Evolutionary conservation across 345 rosid genomes (phyloP).

Genomic region (Angophora floribunda): DNA sequence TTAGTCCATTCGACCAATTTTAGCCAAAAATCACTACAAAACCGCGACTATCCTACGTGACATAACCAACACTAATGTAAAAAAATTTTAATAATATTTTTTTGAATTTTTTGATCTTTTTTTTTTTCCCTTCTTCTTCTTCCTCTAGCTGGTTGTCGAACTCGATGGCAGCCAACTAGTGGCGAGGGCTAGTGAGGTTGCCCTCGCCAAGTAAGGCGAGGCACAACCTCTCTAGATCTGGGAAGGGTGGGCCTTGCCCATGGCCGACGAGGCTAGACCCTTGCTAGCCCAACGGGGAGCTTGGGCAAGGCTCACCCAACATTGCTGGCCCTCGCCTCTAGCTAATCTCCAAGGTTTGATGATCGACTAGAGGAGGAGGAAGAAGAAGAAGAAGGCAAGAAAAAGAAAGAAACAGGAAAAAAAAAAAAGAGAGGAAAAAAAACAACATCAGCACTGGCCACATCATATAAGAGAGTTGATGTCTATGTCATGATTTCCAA

Average conservation of each 20-base stretch:
- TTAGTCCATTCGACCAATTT: fast-evolving
- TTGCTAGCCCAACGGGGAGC: fast-evolving
- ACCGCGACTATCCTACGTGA: fast-evolving
- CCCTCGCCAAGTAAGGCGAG: fast-evolving
- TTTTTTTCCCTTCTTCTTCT: no score
- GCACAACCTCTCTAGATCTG: fast-evolving
- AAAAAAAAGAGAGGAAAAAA: no score
- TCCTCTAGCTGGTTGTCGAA: fast-evolving
- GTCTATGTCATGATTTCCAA: fast-evolving
- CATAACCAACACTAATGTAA: fast-evolving
- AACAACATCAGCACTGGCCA: no score
- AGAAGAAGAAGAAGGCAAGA: no score
- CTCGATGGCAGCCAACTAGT: fast-evolving
- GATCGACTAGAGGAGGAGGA: fast-evolving
- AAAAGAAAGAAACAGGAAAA: no score
- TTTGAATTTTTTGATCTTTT: no score
- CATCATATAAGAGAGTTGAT: fast-evolving
- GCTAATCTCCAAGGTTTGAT: no score
- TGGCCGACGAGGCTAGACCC: no score
- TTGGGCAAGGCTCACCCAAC: fast-evolving
- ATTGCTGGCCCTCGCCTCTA: no score
- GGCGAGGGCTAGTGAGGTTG: fast-evolving
- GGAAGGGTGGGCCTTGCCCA: no score
- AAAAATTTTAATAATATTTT: no score
- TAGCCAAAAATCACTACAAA: fast-evolving